Percentiles rank a stretch among this genome's conserved stretches.
Conservation (phyloP, 768 basidiomycete genomes). For the Gelatoporia subvermispora region DNA sequence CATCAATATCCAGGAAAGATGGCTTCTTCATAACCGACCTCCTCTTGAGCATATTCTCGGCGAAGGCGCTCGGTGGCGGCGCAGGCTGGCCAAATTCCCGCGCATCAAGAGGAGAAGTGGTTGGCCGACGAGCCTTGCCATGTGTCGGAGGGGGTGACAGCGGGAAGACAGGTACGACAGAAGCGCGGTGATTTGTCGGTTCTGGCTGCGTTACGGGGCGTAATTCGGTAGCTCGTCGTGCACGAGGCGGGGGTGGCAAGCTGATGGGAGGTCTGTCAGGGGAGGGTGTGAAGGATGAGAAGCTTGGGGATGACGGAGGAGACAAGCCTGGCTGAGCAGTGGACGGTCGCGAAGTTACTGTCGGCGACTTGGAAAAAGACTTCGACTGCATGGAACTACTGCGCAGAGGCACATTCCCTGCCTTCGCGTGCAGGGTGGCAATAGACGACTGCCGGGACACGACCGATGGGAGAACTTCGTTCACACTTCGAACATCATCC, state of each 20-base stretch:
- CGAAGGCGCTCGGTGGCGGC: slow-evolving; percentile 25
- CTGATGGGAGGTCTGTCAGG: slow-evolving; percentile 28
- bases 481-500: neutral
- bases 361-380: slow-evolving; percentile 4
- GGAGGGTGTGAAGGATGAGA: slow-evolving; percentile 10
- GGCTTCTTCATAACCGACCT: slow-evolving; percentile 61
- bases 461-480: neutral
- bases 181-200: slow-evolving; percentile 12
- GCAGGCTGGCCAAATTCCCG: slow-evolving; percentile 1
- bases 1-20: slow-evolving; percentile 67
- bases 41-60: slow-evolving; percentile 21
- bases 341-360: slow-evolving; percentile 28
- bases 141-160: slow-evolving; percentile 33
- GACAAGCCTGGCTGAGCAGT: slow-evolving; percentile 30
- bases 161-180: slow-evolving; percentile 28
- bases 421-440: neutral
- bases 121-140: neutral
- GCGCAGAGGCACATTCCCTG: slow-evolving; percentile 5
- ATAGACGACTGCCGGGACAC: slow-evolving; percentile 3
- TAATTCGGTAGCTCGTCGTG: slow-evolving; percentile 10
- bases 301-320: slow-evolving; percentile 19
- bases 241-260: slow-evolving; percentile 55
- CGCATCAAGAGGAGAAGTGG: neutral
- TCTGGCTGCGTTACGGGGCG: slow-evolving; percentile 10
- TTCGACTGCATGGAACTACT: slow-evolving; percentile 11